Evolutionary conservation across 805 yeast genomes (phyloP).

Genomic region (Candida methanosorbosa): DNA sequence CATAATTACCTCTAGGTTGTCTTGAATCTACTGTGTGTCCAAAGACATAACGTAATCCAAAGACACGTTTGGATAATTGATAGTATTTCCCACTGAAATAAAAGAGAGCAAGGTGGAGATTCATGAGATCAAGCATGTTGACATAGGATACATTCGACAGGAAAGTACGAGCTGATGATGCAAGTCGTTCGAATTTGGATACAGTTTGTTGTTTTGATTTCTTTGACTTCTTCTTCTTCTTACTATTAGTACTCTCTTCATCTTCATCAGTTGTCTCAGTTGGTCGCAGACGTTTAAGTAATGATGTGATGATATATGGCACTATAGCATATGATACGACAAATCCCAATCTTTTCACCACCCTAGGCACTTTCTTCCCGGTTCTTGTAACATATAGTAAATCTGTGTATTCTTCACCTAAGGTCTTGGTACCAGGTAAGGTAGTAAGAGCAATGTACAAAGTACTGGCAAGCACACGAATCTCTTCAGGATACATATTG

Average conservation of each 20-base stretch:
- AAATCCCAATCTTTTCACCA: slow-evolving; percentile 44
- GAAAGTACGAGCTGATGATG: neutral
- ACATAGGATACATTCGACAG: slow-evolving; percentile 29
- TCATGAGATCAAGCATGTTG: slow-evolving; percentile 43
- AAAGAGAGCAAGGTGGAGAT: slow-evolving; percentile 71
- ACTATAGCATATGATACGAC: slow-evolving; percentile 50
- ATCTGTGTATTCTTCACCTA: slow-evolving; percentile 95
- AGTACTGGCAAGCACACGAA: slow-evolving; percentile 48
- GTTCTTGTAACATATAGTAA: slow-evolving; percentile 49
- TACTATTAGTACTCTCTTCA: neutral
- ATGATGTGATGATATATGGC: slow-evolving; percentile 43
- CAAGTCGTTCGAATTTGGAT: neutral
- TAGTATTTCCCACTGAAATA: slow-evolving; percentile 81
- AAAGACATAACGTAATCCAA: slow-evolving; percentile 72
- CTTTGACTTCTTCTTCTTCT: neutral
- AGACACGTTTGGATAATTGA: slow-evolving; percentile 63
- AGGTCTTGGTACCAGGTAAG: slow-evolving; percentile 62
- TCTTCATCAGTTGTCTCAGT: slow-evolving; percentile 9
- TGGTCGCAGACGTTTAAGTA: slow-evolving; percentile 8
- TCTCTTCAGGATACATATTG: slow-evolving; percentile 53
- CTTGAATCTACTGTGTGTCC: slow-evolving; percentile 49
- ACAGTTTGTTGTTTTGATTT: neutral
- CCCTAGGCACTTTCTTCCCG: slow-evolving; percentile 41
- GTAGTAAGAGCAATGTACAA: slow-evolving; percentile 73
- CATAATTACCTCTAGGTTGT: slow-evolving; percentile 54